Evolutionary conservation across 441 rosid genomes (phyloP).

Genomic region (Kokia cookei): DNA sequence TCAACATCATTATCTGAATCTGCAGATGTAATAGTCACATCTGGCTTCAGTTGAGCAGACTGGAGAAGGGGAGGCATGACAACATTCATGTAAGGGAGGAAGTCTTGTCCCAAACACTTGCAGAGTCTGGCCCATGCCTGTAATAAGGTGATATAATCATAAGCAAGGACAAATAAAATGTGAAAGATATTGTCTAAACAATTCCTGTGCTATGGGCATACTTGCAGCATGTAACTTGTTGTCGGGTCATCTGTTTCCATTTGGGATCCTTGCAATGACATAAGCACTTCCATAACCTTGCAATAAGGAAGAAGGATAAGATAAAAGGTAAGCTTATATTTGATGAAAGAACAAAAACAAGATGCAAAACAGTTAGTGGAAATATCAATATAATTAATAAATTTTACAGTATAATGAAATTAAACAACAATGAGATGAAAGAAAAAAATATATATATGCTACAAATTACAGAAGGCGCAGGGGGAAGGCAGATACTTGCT

Average conservation of each 20-base stretch:
- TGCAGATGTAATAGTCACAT: conserved; percentile 94
- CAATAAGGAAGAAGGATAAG: background rate
- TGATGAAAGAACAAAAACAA: background rate
- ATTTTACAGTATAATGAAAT: background rate
- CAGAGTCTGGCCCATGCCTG: conserved; percentile 99
- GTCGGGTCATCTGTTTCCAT: conserved; percentile 98
- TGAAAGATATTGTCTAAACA: background rate
- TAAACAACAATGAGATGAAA: background rate
- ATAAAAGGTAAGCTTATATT: background rate
- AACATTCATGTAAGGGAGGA: conserved; percentile 92
- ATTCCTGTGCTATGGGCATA: conserved; percentile 20
- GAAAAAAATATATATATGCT: background rate
- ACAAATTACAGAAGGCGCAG: background rate
- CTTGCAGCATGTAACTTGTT: conserved; percentile 97
- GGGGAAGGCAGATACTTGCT: background rate
- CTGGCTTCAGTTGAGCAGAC: conserved; percentile 98
- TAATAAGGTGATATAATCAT: conserved; percentile 8
- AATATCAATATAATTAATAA: background rate
- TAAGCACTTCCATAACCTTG: conserved; percentile 98
- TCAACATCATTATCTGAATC: conserved; percentile 92
- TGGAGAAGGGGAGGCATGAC: conserved; percentile 98
- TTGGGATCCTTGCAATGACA: conserved; percentile 95
- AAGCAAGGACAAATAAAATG: background rate
- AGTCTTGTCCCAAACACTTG: conserved; percentile 97
- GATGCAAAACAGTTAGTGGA: background rate